phyloP scores from a whole-genome alignment of 306 rosid genomes.

The Ochetophila trinervis region DNA sequence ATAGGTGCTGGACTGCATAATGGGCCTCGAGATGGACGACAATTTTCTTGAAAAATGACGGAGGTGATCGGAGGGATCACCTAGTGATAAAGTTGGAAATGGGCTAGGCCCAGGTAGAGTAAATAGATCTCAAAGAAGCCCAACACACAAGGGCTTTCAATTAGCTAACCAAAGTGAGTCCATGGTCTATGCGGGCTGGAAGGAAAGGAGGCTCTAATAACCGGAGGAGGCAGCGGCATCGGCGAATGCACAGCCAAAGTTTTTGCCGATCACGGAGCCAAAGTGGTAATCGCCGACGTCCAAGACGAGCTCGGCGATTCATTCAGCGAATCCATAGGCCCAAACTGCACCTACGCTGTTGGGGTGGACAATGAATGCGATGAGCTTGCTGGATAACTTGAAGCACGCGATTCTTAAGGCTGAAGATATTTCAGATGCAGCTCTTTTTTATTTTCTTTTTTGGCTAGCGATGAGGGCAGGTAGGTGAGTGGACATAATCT shows the following conservation, averaged over 20 bases:
- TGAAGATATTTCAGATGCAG: conserved; percentile 67
- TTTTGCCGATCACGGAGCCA: conserved; percentile 59
- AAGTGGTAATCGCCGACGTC: conserved; percentile 60
- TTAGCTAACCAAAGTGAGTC: not conserved
- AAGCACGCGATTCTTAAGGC: conserved; percentile 31
- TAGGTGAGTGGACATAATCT: conserved; percentile 77
- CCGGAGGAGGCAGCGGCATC: conserved; percentile 88
- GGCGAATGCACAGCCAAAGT: conserved; percentile 58
- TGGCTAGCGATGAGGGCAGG: conserved; percentile 65
- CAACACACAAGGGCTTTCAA: too few species aligned
- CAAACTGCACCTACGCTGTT: conserved; percentile 23
- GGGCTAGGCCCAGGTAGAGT: not conserved
- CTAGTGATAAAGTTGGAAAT: too few species aligned
- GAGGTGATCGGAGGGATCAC: too few species aligned
- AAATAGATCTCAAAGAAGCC: too few species aligned
- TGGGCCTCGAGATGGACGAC: too few species aligned
- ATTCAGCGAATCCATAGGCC: conserved; percentile 35
- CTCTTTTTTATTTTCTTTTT: too few species aligned
- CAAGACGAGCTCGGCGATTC: conserved; percentile 63
- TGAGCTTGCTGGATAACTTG: conserved; percentile 24
- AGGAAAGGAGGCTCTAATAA: conserved; percentile 77
- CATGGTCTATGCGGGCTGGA: conserved; percentile 38
- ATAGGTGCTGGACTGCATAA: too few species aligned
- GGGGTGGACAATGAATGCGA: conserved; percentile 22
- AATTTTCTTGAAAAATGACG: too few species aligned